Evolutionary conservation across 116 monocot genomes (phyloP).

Genomic region (Zostera marina): DNA sequence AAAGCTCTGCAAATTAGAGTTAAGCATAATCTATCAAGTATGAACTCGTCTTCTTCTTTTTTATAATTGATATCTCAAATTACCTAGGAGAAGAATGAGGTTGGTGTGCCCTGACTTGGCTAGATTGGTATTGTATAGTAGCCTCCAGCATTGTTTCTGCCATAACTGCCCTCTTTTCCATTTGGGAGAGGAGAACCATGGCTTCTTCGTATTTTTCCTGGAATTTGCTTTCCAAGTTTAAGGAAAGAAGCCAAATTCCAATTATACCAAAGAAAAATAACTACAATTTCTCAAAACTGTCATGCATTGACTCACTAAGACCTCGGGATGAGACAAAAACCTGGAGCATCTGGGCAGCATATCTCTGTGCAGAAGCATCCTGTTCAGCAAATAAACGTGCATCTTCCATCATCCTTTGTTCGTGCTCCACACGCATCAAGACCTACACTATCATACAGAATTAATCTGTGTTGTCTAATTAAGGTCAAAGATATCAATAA

Average conservation of each 20-base stretch:
- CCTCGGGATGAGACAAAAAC: constrained; percentile 15
- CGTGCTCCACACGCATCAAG: constrained; percentile 50
- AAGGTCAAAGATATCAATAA: constrained; percentile 2
- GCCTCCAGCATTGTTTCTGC: constrained; percentile 98
- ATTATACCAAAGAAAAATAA: background rate
- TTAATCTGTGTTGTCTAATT: constrained; percentile 1
- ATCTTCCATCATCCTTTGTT: constrained; percentile 54
- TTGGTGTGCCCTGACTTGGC: constrained; percentile 63
- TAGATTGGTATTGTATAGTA: constrained; percentile 85
- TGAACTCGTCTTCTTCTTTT: too few species aligned
- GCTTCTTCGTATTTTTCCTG: constrained; percentile 99
- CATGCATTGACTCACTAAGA: background rate
- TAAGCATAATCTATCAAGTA: background rate
- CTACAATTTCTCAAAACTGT: background rate
- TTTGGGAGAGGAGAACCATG: constrained; percentile 41
- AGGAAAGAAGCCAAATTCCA: background rate
- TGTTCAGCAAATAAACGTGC: constrained; percentile 44
- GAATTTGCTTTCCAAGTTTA: background rate
- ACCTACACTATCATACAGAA: constrained; percentile 13
- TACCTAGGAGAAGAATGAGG: constrained; percentile 17
- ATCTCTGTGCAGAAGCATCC: constrained; percentile 43
- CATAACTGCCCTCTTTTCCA: constrained; percentile 95
- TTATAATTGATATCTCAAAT: background rate
- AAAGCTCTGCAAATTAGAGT: constrained; percentile 26
- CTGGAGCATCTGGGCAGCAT: constrained; percentile 56